phyloP scores from a whole-genome alignment of 2,329 filamentous ascomycete genomes.

The Ophiostoma ulmi region DNA sequence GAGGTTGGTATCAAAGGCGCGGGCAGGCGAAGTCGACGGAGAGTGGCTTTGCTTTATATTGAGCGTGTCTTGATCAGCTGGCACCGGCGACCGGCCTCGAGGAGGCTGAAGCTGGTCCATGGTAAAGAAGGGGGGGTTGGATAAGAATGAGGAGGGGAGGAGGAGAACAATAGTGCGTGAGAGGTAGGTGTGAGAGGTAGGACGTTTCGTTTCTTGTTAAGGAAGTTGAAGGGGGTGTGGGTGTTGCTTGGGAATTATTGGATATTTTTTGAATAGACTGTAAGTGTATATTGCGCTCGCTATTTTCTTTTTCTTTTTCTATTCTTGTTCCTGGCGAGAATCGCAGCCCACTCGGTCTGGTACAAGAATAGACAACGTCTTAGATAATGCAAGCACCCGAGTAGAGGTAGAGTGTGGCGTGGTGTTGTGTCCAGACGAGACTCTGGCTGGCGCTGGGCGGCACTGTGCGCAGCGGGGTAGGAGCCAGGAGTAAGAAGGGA shows the following conservation, averaged over 20 bases:
- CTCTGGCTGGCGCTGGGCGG: neutral
- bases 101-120: constrained; percentile 50
- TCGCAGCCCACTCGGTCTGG: constrained; percentile 12
- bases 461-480: constrained; percentile 17
- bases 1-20: constrained; percentile 42
- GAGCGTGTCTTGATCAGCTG: constrained; percentile 50
- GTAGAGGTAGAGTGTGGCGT: constrained; percentile 28
- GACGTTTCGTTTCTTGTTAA: neutral
- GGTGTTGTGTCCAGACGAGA: neutral
- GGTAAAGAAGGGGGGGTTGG: constrained; percentile 24
- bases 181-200: neutral
- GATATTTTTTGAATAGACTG: neutral
- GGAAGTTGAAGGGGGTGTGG: constrained; percentile 21
- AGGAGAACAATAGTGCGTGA: neutral
- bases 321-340: constrained; percentile 20
- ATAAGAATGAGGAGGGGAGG: neutral
- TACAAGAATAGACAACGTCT: constrained; percentile 14
- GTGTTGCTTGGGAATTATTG: constrained; percentile 15
- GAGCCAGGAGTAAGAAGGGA: neutral
- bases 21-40: constrained; percentile 51
- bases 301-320: constrained; percentile 20
- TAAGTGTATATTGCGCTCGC: constrained; percentile 19
- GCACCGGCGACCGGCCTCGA: constrained; percentile 59
- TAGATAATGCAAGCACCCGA: constrained; percentile 20
- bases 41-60: constrained; percentile 66